These are phyloP conservation scores for Phialophora expanda DNA, from an alignment of 2,329 filamentous ascomycete genomes.

Conservation along the genomic window DNA sequence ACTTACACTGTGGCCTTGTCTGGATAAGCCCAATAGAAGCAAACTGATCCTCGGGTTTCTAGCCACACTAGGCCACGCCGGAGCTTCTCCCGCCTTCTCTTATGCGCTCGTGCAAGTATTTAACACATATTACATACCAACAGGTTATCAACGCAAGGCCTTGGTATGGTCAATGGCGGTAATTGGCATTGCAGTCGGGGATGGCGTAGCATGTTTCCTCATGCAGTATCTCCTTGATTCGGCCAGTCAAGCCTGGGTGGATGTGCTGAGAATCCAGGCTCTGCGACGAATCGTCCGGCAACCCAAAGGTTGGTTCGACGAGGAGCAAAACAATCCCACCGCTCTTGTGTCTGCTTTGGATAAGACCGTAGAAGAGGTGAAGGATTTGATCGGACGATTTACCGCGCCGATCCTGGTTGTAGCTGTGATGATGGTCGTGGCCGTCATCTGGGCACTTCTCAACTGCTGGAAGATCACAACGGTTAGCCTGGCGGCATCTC, in stretches of 20 bases:
- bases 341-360: constrained; percentile 75
- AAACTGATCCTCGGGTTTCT: constrained; percentile 66
- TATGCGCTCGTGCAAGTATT: constrained; percentile 76
- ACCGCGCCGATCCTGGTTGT: constrained; percentile 72
- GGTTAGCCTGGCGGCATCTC: constrained; percentile 71
- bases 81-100: constrained; percentile 74
- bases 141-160: constrained; percentile 57
- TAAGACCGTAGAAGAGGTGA: constrained; percentile 83
- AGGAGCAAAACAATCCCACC: constrained; percentile 66
- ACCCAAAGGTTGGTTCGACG: constrained; percentile 78
- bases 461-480: constrained; percentile 82
- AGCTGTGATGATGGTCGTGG: constrained; percentile 68
- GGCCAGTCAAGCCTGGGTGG: constrained; percentile 77
- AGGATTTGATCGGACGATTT: constrained; percentile 79
- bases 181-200: constrained; percentile 68
- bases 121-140: constrained; percentile 66
- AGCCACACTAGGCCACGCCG: constrained; percentile 67
- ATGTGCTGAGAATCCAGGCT: constrained; percentile 70
- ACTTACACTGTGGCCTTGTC: constrained; percentile 70
- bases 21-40: constrained; percentile 59
- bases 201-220: constrained; percentile 68
- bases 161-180: constrained; percentile 73
- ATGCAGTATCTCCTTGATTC: constrained; percentile 75
- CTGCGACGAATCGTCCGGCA: constrained; percentile 74
- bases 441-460: constrained; percentile 73